Evolutionary conservation across 2,329 filamentous ascomycete genomes (phyloP), one percentile per base, ranked within the genome.

Genomic region (Fusarium fracticaudum): DNA sequence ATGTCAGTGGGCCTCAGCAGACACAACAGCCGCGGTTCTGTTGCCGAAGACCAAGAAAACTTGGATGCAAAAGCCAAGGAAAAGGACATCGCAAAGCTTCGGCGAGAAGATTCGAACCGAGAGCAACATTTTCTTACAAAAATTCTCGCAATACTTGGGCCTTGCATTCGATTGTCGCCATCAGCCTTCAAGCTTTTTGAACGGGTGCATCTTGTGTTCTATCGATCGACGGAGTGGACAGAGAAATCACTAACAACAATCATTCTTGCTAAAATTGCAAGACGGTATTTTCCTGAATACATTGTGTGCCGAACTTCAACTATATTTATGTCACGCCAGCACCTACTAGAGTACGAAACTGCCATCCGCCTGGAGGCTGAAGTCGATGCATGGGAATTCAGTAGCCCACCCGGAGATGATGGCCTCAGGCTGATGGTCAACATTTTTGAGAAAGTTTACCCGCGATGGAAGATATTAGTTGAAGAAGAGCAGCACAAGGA

Each of bases 231-330:
- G 0, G 94, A 98, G 80, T 99, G 96, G 96, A 97, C 95, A 0
- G 96, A 98, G 78, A 98, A 98, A 81, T 98, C 96, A 3, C 85
- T 99, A 20, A 98, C 94, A 4, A 96, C 95, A 1, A 96, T 98
- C 61, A 98, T 99, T 50, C 87, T 99, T 10, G 94, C 96, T 13
- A 95, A 96, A 73, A 97, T 97, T 65, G 94, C 95, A 5, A 89
- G 91, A 48, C 89, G 94, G 41, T 96, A 95, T 80, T 99, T 98
- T 74, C 95, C 96, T 0, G 87, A 92, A 7, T 99, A 98, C 79
- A 89, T 98, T 29, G 95, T 98, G 10, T 97, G 93, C 68, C 91
- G 96, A 40, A 97, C 95, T 0, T 90, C 92, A 33, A 97, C 94
- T 65, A 97, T 99, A 7, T 99, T 99, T 78, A 82, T 91, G 0